Evolutionary conservation across 768 basidiomycete genomes (phyloP).

Genomic region (Kwoniella sp.): DNA sequence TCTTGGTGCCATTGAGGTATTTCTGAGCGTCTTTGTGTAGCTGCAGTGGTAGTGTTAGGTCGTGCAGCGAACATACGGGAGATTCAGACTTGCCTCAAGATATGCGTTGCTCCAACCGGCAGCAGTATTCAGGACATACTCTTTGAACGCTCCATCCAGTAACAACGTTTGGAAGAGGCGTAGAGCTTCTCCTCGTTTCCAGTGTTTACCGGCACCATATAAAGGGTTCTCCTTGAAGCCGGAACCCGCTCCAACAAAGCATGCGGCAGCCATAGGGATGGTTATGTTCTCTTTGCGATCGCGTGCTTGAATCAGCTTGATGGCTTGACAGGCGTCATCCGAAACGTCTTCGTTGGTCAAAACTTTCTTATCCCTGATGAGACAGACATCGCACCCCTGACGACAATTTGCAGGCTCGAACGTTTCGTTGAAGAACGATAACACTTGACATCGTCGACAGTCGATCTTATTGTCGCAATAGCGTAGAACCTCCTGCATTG

Average conservation of each 20-base stretch:
- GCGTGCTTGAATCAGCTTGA: slow-evolving; percentile 60
- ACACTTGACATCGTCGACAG: slow-evolving; percentile 81
- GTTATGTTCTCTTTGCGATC: slow-evolving; percentile 59
- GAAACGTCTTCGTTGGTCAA: slow-evolving; percentile 61
- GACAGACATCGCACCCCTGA: slow-evolving; percentile 78
- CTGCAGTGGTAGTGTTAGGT: slow-evolving; percentile 12
- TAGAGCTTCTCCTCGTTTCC: slow-evolving; percentile 59
- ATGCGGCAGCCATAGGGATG: slow-evolving; percentile 58
- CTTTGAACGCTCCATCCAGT: slow-evolving; percentile 56
- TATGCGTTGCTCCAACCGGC: slow-evolving; percentile 52
- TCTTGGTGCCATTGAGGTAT: slow-evolving; percentile 24
- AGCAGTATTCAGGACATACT: slow-evolving; percentile 54
- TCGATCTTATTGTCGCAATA: slow-evolving; percentile 77
- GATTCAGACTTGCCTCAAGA: slow-evolving; percentile 46
- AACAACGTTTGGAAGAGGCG: slow-evolving; percentile 62
- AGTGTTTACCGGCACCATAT: slow-evolving; percentile 57
- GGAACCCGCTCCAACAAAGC: slow-evolving; percentile 63
- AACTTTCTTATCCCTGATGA: slow-evolving; percentile 53
- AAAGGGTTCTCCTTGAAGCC: slow-evolving; percentile 55
- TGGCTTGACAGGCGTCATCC: slow-evolving; percentile 56
- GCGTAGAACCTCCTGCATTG: slow-evolving; percentile 64
- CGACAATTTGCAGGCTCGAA: slow-evolving; percentile 68
- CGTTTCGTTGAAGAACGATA: slow-evolving; percentile 79
- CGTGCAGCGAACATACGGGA: background rate
- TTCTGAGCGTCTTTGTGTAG: slow-evolving; percentile 18